Evolutionary conservation across 1,284 basidiomycete genomes (phyloP).

Genomic region (Termitomyces sp.): DNA sequence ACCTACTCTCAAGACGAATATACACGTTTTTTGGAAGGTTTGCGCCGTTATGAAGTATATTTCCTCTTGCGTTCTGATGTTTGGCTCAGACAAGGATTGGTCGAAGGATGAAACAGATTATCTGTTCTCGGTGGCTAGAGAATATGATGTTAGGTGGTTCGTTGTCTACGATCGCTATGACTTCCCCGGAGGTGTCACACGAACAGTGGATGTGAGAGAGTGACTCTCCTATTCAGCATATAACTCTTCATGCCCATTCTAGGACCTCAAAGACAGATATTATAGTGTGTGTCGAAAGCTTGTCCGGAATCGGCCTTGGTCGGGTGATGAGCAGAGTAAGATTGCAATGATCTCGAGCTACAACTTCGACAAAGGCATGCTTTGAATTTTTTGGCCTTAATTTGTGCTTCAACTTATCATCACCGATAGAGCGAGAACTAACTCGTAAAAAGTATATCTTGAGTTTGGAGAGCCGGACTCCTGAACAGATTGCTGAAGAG

Average conservation of each 20-base stretch:
- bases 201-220: constrained; percentile 64
- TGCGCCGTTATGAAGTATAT: constrained; percentile 6
- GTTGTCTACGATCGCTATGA: constrained; percentile 91
- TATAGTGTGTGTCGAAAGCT: constrained; percentile 90
- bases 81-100: constrained; percentile 73
- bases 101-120: constrained; percentile 94
- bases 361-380: constrained; percentile 78
- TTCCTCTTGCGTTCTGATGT: neutral
- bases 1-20: constrained; percentile 93
- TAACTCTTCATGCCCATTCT: neutral
- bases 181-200: constrained; percentile 45
- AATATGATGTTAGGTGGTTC: constrained; percentile 90
- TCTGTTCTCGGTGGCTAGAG: constrained; percentile 76
- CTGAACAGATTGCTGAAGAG: constrained; percentile 91
- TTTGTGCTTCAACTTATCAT: constrained; percentile 7
- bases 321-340: constrained; percentile 72
- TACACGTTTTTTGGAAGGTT: constrained; percentile 71
- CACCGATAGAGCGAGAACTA: constrained; percentile 72
- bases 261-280: constrained; percentile 96
- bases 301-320: constrained; percentile 78
- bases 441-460: constrained; percentile 87
- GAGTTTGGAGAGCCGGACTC: constrained; percentile 82
- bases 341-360: constrained; percentile 65
- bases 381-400: neutral
- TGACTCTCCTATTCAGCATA: neutral